Evolutionary conservation across 345 rosid species (phyloP).

Genomic region (Sisymbrium irio): DNA sequence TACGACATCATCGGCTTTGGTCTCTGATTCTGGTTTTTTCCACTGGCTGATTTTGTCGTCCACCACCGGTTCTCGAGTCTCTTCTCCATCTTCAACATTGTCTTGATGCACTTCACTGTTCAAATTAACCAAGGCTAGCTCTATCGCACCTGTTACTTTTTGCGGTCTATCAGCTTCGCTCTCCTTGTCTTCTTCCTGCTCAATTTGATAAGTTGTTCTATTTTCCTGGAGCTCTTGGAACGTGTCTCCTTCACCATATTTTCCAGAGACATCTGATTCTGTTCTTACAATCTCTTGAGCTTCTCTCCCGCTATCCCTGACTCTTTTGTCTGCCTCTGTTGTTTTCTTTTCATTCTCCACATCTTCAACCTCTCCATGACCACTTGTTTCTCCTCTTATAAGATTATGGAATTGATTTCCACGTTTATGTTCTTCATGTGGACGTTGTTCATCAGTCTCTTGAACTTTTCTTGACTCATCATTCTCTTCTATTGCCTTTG

Average conservation of each 20-base stretch:
- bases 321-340: background rate
- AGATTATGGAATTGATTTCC: background rate
- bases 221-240: background rate
- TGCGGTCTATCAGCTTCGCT: background rate
- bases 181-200: background rate
- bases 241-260: background rate
- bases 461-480: background rate
- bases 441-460: background rate
- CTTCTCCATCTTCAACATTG: background rate
- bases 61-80: conserved; percentile 11
- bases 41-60: background rate
- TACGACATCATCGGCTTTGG: background rate
- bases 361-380: background rate
- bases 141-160: background rate
- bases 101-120: background rate
- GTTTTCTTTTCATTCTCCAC: background rate
- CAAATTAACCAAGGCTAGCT: background rate
- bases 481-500: background rate
- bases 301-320: background rate
- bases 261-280: background rate
- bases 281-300: background rate
- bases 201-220: background rate
- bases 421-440: background rate
- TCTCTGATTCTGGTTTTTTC: background rate
- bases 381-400: conserved; percentile 3